A percentile compares a stretch with the other conserved stretches of the same genome.
Evolutionary conservation across 140 eudicot genomes (phyloP).

Genomic region (Flaveria floridana): DNA sequence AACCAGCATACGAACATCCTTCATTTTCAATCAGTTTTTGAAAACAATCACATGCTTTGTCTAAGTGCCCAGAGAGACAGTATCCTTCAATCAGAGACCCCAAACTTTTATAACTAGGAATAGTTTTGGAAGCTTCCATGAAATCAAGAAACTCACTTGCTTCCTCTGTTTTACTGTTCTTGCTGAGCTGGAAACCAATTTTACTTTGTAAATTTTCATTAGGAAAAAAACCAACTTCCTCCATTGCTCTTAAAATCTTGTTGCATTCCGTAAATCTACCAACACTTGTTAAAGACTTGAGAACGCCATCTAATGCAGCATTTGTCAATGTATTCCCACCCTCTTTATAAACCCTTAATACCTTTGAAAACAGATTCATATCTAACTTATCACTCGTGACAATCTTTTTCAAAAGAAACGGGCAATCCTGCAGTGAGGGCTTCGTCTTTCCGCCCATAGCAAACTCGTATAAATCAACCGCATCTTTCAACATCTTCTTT

Average conservation of each 20-base stretch:
- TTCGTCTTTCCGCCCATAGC: slow-evolving; percentile 58
- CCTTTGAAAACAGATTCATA: slow-evolving; percentile 62
- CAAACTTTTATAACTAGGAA: slow-evolving; percentile 43
- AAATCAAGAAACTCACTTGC: slow-evolving; percentile 49
- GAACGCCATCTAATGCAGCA: slow-evolving; percentile 47
- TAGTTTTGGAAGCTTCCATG: slow-evolving; percentile 36
- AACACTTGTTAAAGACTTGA: slow-evolving; percentile 77
- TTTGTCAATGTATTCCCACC: slow-evolving; percentile 47
- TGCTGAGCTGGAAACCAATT: slow-evolving; percentile 58
- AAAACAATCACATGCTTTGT: slow-evolving; percentile 54
- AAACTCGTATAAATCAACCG: slow-evolving; percentile 68
- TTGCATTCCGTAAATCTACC: slow-evolving; percentile 55
- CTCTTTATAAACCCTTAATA: slow-evolving; percentile 48
- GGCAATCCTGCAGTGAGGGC: slow-evolving; percentile 58
- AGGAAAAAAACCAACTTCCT: slow-evolving; percentile 54
- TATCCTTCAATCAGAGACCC: slow-evolving; percentile 63
- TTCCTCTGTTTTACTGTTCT: slow-evolving; percentile 43
- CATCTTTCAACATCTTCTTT: slow-evolving; percentile 56
- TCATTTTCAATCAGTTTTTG: slow-evolving; percentile 44
- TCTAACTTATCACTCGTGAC: slow-evolving; percentile 53
- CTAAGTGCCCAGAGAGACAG: slow-evolving; percentile 57
- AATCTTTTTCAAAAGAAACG: slow-evolving; percentile 65
- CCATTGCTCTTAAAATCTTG: slow-evolving; percentile 67
- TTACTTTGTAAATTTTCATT: slow-evolving; percentile 40
- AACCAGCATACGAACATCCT: slow-evolving; percentile 46